A percentile compares a stretch with the other conserved stretches of the same genome.
Conservation (phyloP, 306 rosid species). For the Trifolium dubium region DNA sequence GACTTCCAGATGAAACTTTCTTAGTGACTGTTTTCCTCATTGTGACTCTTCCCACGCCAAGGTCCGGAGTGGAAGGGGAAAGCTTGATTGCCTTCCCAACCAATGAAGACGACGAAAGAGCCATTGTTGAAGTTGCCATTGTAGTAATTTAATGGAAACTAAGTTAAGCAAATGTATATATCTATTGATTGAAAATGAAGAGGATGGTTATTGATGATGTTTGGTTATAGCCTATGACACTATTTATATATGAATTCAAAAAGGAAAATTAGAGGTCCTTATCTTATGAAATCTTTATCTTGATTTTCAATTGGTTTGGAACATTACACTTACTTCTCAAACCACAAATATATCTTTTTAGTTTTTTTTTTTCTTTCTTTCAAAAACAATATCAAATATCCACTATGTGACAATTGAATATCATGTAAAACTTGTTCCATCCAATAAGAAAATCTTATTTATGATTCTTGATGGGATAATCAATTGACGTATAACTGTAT, state of each 20-base stretch:
- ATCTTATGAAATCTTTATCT: conserved; percentile 1
- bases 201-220: not conserved
- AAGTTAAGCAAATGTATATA: not conserved
- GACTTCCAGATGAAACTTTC: not conserved
- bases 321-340: not conserved
- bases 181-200: not conserved
- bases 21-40: not conserved
- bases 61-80: not conserved
- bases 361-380: not conserved
- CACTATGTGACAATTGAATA: not conserved
- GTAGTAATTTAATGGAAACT: not conserved
- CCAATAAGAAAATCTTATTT: not conserved
- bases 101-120: not conserved
- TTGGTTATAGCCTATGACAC: not conserved
- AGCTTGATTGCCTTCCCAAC: conserved; percentile 3
- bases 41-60: not conserved
- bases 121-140: not conserved
- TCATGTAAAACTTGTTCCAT: not conserved
- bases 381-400: not conserved
- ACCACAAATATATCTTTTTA: not conserved
- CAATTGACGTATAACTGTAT: not conserved
- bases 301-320: conserved; percentile 1
- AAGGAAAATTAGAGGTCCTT: not conserved
- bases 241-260: not conserved
- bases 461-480: conserved; percentile 1